Conservation (phyloP, 1,139 yeast species). For the Suhomyces bribrorum region DNA sequence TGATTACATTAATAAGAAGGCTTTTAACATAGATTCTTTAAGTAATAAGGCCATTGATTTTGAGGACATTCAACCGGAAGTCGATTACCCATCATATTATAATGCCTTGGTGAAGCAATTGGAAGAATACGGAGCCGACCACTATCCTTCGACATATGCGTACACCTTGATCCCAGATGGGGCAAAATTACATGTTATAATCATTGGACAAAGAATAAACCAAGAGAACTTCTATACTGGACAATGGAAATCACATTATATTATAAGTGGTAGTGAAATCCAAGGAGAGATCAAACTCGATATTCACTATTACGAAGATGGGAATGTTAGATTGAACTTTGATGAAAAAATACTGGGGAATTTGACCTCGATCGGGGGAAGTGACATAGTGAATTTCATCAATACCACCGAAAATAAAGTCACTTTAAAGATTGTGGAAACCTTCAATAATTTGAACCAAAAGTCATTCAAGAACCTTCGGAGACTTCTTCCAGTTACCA, state of each 20-base stretch:
- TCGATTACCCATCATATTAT: constrained; percentile 31
- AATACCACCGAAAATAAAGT: constrained; percentile 58
- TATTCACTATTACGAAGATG: constrained; percentile 94
- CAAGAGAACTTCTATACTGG: constrained; percentile 87
- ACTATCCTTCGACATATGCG: constrained; percentile 56
- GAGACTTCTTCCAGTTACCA: constrained; percentile 87
- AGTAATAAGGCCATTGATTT: constrained; percentile 49
- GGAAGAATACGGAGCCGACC: constrained; percentile 44
- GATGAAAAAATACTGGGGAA: constrained; percentile 37
- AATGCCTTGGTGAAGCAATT: constrained; percentile 34
- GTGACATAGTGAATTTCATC: constrained; percentile 52
- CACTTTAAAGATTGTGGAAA: constrained; percentile 60
- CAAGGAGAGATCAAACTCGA: constrained; percentile 64
- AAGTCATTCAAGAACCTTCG: constrained; percentile 79
- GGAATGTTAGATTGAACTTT: constrained; percentile 80
- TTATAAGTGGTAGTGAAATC: constrained; percentile 36
- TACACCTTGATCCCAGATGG: constrained; percentile 42
- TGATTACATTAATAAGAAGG: constrained; percentile 43
- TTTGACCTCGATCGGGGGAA: constrained; percentile 19
- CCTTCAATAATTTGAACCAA: constrained; percentile 76
- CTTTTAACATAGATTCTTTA: constrained; percentile 64
- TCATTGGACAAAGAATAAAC: constrained; percentile 73
- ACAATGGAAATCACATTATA: constrained; percentile 76
- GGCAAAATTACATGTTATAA: constrained; percentile 31
- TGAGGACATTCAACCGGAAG: constrained; percentile 37